A percentile compares a stretch with the other conserved stretches of the same genome.
phyloP scores from a whole-genome alignment of 176 grass and related monocot species.

The Typha latifolia region DNA sequence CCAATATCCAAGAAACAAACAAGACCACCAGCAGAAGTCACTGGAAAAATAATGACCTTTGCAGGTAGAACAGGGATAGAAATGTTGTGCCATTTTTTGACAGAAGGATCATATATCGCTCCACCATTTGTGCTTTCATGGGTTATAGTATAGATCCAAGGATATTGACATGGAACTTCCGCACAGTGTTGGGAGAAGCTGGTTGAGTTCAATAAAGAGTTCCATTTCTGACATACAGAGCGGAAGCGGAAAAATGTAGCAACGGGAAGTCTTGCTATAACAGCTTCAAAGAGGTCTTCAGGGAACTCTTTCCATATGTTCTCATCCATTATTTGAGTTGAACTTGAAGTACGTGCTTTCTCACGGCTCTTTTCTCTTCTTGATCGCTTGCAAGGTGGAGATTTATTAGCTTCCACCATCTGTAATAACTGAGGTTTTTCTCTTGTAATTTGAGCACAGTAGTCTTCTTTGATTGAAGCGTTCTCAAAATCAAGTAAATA shows the following conservation, averaged over 20 bases:
- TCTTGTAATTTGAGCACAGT: slow-evolving; percentile 38
- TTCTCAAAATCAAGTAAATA: slow-evolving; percentile 69
- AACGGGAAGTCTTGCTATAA: slow-evolving; percentile 78
- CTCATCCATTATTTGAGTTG: slow-evolving; percentile 50
- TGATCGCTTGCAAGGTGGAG: slow-evolving; percentile 43
- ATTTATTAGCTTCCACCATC: slow-evolving; percentile 49
- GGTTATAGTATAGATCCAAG: slow-evolving; percentile 93
- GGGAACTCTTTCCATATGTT: slow-evolving; percentile 89
- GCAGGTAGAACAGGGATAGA: slow-evolving; percentile 48
- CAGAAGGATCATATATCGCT: slow-evolving; percentile 69
- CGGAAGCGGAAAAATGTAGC: slow-evolving; percentile 76
- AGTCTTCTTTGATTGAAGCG: slow-evolving; percentile 53
- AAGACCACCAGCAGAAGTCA: slow-evolving; percentile 89
- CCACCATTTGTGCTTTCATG: slow-evolving; percentile 64
- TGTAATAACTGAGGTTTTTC: slow-evolving; percentile 41
- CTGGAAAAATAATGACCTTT: slow-evolving; percentile 62
- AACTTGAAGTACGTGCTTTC: slow-evolving; percentile 34
- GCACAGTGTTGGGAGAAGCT: slow-evolving; percentile 55
- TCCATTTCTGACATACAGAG: slow-evolving; percentile 78
- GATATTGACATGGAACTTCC: slow-evolving; percentile 41
- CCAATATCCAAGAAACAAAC: slow-evolving; percentile 85
- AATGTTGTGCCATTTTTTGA: slow-evolving; percentile 74
- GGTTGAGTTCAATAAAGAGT: slow-evolving; percentile 54
- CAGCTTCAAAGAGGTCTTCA: slow-evolving; percentile 77
- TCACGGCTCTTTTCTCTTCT: slow-evolving; percentile 40